Evolutionary conservation across 148 eudicot genomes (phyloP), one percentile per base, ranked within the genome.

Genomic region (Agrostemma githago): DNA sequence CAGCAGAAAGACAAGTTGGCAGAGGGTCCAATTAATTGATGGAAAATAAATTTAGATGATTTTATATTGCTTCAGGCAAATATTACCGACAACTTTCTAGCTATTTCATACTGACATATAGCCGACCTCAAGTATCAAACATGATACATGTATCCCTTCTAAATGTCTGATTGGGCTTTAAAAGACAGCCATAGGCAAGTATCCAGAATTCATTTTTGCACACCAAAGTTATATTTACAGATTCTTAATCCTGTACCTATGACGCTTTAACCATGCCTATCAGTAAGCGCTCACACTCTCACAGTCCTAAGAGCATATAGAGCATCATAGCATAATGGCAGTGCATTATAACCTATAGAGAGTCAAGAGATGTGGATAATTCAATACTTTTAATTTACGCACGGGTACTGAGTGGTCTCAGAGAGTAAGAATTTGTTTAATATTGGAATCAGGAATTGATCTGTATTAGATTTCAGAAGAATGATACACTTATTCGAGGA

Each of bases 181-280:
- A n/a, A 51, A 58, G 26, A 39, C 44, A 57, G 61, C 41, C 19
- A 62, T 43, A 21, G 17, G 57, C n/a, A 68, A 68, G 19, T 41
- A 68, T 76, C 2, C 72, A 59, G 6, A 20, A 19, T 40, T 41
- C 54, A 56, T 41, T 66, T 48, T 74, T 21, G 59, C 3, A 73
- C 48, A 8, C 26, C 43, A 21, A 56, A 59, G 72, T 20, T 9
- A 38, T n/a, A 15, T 46, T 34, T 69, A 43, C 68, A 46, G 16
- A 72, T 66, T 40, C 61, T 60, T 20, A 21, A 42, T n/a, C 51
- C 54, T 66, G 42, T 48, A 15, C 42, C 12, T 20, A 16, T 12
- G 34, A 34, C 70, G 14, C 5, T 66, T 66, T 66, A 19, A 42
- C 70, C 70, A 42, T n/a, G 43, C 17, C 17, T 42, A 66, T 66